Evolutionary conservation across 257 asterid genomes (phyloP), one percentile per base, ranked within the genome.

Genomic region (Agastache rugosa): DNA sequence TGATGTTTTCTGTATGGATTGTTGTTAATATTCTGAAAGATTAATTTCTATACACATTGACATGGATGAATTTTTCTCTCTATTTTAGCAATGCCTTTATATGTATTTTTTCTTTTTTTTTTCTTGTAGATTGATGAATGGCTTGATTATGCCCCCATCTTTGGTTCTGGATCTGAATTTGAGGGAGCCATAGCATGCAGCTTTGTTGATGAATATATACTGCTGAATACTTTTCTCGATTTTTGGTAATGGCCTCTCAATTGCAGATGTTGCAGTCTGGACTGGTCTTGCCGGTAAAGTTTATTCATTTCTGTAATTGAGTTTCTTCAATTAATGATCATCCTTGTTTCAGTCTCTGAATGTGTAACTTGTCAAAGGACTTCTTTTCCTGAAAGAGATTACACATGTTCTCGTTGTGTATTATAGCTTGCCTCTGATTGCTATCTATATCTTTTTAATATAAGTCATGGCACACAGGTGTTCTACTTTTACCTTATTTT

Each of bases 131-230:
- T 94, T 70, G 98, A 92, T 64, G 86, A 85, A 80, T 90, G 99
- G 98, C 77, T 94, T 16, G 93, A 92, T 6, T 92, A 92, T 81
- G 91, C 96, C 4, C 82, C 89, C 35, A 29, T 81, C 37, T 86
- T 94, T 84, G 85, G 89, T 70, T 80, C 87, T 74, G 98, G 98
- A 20, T 81, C 98, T 61, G 96, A 94, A 75, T 94, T 94, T 78
- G 97, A 94, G 84, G 98, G 92, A n/a, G n/a, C n/a, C n/a, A n/a
- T n/a, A 69, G 99, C 97, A 1, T 92, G 99, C 81, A 42, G 78
- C 72, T 82, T 63, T 74, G 97, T 87, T 56, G 93, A 94, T 78
- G 84, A 69, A 27, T 85, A 80, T 81, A 86, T 94, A 48, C 80
- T 84, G 80, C 88, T 83, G 22, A 77, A 67, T 41, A 92, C 98